Evolutionary conservation across 768 basidiomycete genomes (phyloP), one percentile per base, ranked within the genome.

Genomic region (Wakefieldia striispora): DNA sequence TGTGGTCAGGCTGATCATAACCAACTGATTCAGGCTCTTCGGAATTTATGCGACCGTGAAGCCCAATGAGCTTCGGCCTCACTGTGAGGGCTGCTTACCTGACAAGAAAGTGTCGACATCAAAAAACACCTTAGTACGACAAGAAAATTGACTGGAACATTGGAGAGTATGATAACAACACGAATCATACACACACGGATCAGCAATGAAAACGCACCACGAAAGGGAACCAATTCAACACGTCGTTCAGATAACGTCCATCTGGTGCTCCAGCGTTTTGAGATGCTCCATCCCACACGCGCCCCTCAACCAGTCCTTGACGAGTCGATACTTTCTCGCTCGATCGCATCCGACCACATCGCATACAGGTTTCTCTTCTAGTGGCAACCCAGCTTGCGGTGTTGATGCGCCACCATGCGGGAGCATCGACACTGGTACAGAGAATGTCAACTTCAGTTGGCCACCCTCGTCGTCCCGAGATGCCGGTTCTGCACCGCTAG

Each of bases 241-340:
- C 33, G 8, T 43, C 10, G 16, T 29, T 53, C 7, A 49, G 12
- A 35, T 39, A 6, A 46, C 36, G 20, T 50, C 43, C 56, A 49
- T 43, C 53, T 51, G 52, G n/a, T 35, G 51, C 53, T 84, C 80
- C 37, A 88, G 61, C 11, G 74, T 45, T 53, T 80, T 83, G 58
- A 89, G 69, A 68, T 88, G 86, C 1, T 60, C 65, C 62, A 88
- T 79, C 14, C 84, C 86, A 62, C 87, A 90, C 1, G 76, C 76
- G 0, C 76, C 86, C 45, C 67, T 71, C 17, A 75, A 70, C 75
- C 78, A 84, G 55, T 87, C 79, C 46, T 69, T 77, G 19, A 85
- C 83, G 5, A 86, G 71, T 29, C 83, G 75, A 58, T 90, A 90
- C 58, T 84, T 86, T 53, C 84, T 70, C 16, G 59, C 62, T 29